Base-by-base conservation (phyloP, 768 basidiomycete species). In the Leccinum rimulosum region DNA sequence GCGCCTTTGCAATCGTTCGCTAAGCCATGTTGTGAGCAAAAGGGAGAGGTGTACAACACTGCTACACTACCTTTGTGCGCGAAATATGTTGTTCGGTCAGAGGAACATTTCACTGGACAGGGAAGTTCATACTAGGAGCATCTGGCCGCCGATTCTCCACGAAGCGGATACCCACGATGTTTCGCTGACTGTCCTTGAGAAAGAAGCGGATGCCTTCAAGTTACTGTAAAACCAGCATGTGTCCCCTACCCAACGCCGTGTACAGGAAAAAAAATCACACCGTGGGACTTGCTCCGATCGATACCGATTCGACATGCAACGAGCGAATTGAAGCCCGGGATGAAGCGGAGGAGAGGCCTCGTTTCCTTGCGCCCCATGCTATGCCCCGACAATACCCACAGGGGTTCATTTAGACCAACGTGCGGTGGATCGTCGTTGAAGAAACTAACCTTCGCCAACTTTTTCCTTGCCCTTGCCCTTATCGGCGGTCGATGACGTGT, bases 241-340 rank as follows among this genome's bases (percentile, higher is more conserved):
- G 69, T 93, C 91, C 43, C 91, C 90, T 0, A 89, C 89, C 90
- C 91, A 92, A 25, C 91, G 86, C 45, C 91, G 86, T 35, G 87
- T 91, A 71, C 91, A 93, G 3, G 89, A 87, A 36, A 92, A 30
- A 30, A 30, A 30, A 30, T 30, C 87, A 66, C 91, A 93, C 14
- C 88, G 85, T 40, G 90, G 88, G 72, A 91, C 89, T 54, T 81
- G 78, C 63, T 91, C 88, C 48, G 77, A 74, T n/a, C n/a, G n/a
- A n/a, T n/a, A n/a, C n/a, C n/a, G n/a, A n/a, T n/a, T n/a, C n/a
- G n/a, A n/a, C n/a, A n/a, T n/a, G n/a, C n/a, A n/a, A n/a, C n/a
- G n/a, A n/a, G n/a, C n/a, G n/a, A n/a, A n/a, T n/a, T n/a, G n/a
- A n/a, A n/a, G n/a, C n/a, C n/a, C n/a, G n/a, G n/a, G n/a, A n/a